phyloP scores from a whole-genome alignment of 768 basidiomycete species.

The Tricholoma furcatifolium region DNA sequence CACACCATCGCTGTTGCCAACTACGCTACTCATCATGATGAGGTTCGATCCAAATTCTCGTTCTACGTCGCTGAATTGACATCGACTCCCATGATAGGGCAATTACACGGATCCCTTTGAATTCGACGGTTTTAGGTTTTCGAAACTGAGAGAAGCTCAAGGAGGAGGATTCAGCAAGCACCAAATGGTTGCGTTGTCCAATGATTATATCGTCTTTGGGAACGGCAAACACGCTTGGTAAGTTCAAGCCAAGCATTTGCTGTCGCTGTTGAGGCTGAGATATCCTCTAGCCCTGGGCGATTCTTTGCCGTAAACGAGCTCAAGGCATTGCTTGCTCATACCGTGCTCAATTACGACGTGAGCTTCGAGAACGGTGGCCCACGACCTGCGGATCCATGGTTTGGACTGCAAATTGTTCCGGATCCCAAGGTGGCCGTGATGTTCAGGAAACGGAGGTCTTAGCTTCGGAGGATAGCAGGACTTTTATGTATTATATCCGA shows the following conservation, averaged over 20 bases:
- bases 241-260: background rate
- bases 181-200: conserved; percentile 10
- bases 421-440: conserved; percentile 9
- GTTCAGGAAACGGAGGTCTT: conserved; percentile 11
- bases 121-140: conserved; percentile 41
- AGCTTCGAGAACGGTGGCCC: conserved; percentile 16
- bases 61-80: too few relatives aligned
- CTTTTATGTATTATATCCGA: too few relatives aligned
- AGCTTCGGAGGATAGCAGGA: too few relatives aligned
- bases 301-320: conserved; percentile 39
- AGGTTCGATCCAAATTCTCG: background rate
- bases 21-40: conserved; percentile 8
- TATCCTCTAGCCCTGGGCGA: conserved; percentile 33
- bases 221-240: conserved; percentile 12
- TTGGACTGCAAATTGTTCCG: background rate
- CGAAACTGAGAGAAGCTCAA: conserved; percentile 23
- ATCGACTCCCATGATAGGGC: conserved; percentile 5
- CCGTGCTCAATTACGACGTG: conserved; percentile 38
- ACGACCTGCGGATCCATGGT: conserved; percentile 8
- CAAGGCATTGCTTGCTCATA: conserved; percentile 35
- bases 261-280: background rate
- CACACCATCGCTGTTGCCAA: conserved; percentile 13
- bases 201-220: conserved; percentile 11
- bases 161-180: conserved; percentile 16
- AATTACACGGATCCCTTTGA: conserved; percentile 14